Evolutionary conservation across 768 basidiomycete genomes (phyloP).

Genomic region (Hypholoma sublateritium): DNA sequence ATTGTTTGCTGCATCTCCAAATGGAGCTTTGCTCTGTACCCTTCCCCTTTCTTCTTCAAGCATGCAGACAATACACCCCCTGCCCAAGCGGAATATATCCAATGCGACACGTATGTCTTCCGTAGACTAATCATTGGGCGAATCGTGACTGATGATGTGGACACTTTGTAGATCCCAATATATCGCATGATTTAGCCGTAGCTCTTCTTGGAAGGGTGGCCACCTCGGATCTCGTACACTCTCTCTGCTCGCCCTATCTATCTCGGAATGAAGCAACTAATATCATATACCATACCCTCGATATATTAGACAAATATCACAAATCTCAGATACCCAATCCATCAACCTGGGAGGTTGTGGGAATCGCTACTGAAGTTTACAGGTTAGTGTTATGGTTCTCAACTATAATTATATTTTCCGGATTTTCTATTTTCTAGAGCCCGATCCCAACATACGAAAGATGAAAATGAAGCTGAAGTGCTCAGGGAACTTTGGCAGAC

Average conservation of each 20-base stretch:
- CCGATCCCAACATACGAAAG: slow-evolving; percentile 16
- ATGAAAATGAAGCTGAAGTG: slow-evolving; percentile 36
- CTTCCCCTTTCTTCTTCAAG: slow-evolving; percentile 44
- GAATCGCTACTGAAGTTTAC: slow-evolving; percentile 49
- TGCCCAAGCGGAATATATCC: slow-evolving; percentile 35
- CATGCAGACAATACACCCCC: slow-evolving; percentile 38
- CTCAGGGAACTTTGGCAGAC: slow-evolving; percentile 53
- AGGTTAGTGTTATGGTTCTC: slow-evolving; percentile 31
- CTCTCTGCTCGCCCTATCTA: slow-evolving; percentile 43
- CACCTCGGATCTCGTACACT: slow-evolving; percentile 61
- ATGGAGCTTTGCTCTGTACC: slow-evolving; percentile 54
- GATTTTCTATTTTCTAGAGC: slow-evolving; percentile 2
- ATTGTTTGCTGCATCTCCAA: slow-evolving; percentile 56
- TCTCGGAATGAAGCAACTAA: slow-evolving; percentile 43
- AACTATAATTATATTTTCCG: neutral
- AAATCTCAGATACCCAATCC: slow-evolving; percentile 27
- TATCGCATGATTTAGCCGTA: slow-evolving; percentile 29
- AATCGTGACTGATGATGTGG: neutral
- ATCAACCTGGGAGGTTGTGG: slow-evolving; percentile 44
- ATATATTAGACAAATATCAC: slow-evolving; percentile 38
- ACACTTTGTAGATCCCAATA: slow-evolving; percentile 5
- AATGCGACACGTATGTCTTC: slow-evolving; percentile 15
- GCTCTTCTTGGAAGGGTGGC: slow-evolving; percentile 53
- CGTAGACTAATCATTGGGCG: neutral
- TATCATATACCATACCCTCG: slow-evolving; percentile 46